Percentiles rank a stretch among this genome's conserved stretches.
phyloP scores from a whole-genome alignment of 306 rosid species.

The Vigna angularis region DNA sequence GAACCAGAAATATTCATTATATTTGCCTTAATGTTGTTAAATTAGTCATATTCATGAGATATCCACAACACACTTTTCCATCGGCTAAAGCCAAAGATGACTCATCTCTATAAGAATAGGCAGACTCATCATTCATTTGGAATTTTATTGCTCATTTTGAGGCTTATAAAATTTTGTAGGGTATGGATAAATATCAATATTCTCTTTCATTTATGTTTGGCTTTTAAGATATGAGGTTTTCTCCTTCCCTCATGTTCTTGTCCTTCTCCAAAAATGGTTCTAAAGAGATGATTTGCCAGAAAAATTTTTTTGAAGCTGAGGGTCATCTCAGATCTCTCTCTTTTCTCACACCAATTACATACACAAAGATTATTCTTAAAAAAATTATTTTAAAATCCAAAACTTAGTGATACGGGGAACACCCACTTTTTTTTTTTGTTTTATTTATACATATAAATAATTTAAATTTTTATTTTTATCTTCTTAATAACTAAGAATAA shows the following conservation, averaged over 20 bases:
- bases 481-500: no score
- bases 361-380: no score
- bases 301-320: not conserved
- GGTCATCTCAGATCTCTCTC: no score
- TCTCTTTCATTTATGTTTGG: not conserved
- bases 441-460: no score
- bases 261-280: not conserved
- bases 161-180: not conserved
- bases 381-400: no score
- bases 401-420: no score
- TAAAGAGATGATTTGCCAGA: not conserved
- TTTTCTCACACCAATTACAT: no score
- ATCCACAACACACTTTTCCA: not conserved
- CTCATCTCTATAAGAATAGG: not conserved
- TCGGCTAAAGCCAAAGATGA: not conserved
- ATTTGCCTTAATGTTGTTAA: constrained; percentile 6
- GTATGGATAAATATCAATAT: not conserved
- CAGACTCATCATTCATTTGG: not conserved
- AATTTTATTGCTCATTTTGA: not conserved
- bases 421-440: no score
- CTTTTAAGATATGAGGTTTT: not conserved
- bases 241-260: no score
- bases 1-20: constrained; percentile 9
- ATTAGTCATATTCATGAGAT: not conserved
- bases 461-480: no score